Base-by-base conservation (phyloP, 345 rosid species). In the Gossypium bickii region DNA sequence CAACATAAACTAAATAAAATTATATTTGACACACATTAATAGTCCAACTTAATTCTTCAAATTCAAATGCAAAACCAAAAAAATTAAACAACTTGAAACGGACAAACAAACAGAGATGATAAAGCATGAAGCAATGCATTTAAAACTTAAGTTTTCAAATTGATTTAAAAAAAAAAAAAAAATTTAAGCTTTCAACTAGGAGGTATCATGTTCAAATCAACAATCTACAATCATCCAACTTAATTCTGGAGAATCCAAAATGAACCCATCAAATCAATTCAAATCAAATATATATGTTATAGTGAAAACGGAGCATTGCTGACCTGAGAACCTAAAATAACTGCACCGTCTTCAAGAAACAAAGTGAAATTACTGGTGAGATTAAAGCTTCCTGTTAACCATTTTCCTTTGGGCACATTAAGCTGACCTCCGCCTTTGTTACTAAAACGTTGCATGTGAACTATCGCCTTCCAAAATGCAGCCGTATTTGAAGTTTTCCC, bases 331-430 rank as follows among this genome's bases (percentile, higher is more conserved):
- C 94, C 99, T 79, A 96, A 75, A 78, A 96, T 85, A 25, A 92
- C 79, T 18, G 99, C 97, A 17, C 92, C 97, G 8, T 75, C 83
- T 55, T 93, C 85, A 22, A 96, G 97, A 20, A 92, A 96, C 80
- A 96, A 83, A 45, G 95, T 93, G 89, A 96, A 90, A 79, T 93
- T 88, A 76, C 97, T 92, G 75, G 99, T 96, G 59, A 96, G 88
- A 71, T 96, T 93, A 76, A 96, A 93, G 83, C 92, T 91, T 24
- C 99, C 99, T 2, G 99, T 87, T 22, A 96, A 79, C 98, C 97
- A 93, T 75, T 78, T 80, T 24, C 99, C 98, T 69, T 43, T 72
- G 0, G 98, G 99, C 9, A 96, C 93, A 78, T 82, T 88, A 49
- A 96, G 80, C 93, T 87, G 98, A 72, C 84, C 78, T 78, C 97